phyloP scores from a whole-genome alignment of 2,329 filamentous ascomycete species.

The Meredithiella fracta region DNA sequence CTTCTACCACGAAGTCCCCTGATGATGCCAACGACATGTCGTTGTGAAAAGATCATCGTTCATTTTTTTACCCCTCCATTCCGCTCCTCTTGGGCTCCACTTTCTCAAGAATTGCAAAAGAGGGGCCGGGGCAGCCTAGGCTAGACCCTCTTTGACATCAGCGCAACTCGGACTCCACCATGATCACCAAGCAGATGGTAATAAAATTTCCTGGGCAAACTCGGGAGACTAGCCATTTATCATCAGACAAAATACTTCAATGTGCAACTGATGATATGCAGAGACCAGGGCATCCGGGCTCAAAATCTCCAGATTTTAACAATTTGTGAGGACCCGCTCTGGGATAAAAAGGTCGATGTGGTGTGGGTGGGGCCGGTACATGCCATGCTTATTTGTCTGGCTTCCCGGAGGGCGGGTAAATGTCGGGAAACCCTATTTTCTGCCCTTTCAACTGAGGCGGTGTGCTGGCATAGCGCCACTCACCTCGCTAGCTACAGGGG shows the following conservation, averaged over 20 bases:
- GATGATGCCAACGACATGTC: neutral
- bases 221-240: neutral
- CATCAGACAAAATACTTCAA: too few species aligned
- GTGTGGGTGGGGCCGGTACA: neutral
- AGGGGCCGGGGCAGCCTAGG: neutral
- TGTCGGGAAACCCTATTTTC: neutral
- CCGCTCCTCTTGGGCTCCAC: neutral
- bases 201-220: neutral
- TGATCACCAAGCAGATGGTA: neutral
- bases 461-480: neutral
- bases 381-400: neutral
- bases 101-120: neutral
- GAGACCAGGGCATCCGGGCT: too few species aligned
- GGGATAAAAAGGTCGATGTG: neutral
- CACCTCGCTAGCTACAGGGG: neutral
- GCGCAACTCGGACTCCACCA: neutral
- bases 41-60: neutral
- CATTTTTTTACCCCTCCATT: constrained; percentile 5
- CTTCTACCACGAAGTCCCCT: neutral
- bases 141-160: neutral
- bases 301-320: neutral
- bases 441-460: neutral
- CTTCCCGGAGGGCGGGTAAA: neutral
- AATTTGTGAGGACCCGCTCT: neutral
- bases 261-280: too few species aligned